These are phyloP conservation scores for Fistulinella cinereoalba DNA, from an alignment of 1,284 basidiomycete genomes.

Conservation along the genomic window DNA sequence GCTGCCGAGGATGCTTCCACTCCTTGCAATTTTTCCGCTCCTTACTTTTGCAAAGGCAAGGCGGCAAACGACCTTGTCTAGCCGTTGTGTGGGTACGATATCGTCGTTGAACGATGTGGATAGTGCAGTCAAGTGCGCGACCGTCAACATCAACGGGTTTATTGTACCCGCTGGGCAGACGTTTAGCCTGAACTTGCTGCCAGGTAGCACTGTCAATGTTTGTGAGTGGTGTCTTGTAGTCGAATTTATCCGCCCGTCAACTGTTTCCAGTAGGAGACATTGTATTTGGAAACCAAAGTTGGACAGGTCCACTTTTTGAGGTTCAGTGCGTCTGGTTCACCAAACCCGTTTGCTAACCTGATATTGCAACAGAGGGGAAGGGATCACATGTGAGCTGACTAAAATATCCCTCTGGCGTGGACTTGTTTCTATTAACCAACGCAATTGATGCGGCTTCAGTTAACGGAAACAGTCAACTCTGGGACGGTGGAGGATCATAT, in stretches of 20 bases:
- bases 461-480: conserved; percentile 46
- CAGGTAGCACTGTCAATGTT: conserved; percentile 43
- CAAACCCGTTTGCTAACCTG: neutral
- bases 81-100: conserved; percentile 33
- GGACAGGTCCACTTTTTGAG: conserved; percentile 43
- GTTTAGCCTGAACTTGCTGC: conserved; percentile 38
- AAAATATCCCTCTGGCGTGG: neutral
- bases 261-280: conserved; percentile 42
- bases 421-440: no score
- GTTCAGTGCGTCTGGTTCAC: conserved; percentile 18
- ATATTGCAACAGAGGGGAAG: conserved; percentile 30
- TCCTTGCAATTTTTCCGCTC: conserved; percentile 19
- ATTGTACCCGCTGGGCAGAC: conserved; percentile 46
- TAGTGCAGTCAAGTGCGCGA: conserved; percentile 33
- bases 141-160: conserved; percentile 37
- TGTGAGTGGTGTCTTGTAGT: conserved; percentile 16
- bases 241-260: neutral
- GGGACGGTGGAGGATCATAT: conserved; percentile 41
- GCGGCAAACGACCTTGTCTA: conserved; percentile 9
- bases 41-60: conserved; percentile 15
- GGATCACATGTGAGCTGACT: conserved; percentile 38
- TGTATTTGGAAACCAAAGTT: conserved; percentile 38
- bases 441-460: conserved; percentile 28
- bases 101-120: conserved; percentile 35
- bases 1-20: conserved; percentile 19